These are phyloP conservation scores for Bipolaris victoriae DNA, from an alignment of 2,329 filamentous ascomycete species.

Conservation along the genomic window DNA sequence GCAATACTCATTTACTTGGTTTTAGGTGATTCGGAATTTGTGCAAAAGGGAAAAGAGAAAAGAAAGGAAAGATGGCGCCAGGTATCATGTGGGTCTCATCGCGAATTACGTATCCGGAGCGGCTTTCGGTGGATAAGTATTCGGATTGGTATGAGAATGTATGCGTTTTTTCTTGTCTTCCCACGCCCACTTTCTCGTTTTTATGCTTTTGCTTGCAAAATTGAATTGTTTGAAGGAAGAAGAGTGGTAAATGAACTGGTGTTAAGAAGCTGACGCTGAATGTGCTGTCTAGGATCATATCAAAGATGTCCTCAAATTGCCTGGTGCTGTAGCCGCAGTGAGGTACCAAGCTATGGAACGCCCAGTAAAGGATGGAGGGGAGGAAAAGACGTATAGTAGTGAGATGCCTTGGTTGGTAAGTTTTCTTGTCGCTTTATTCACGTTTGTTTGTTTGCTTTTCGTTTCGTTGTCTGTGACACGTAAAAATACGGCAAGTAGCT, in stretches of 20 bases:
- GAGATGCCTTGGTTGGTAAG: conserved; percentile 30
- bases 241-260: too few species aligned
- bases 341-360: conserved; percentile 31
- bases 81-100: conserved; percentile 41
- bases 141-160: conserved; percentile 40
- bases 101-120: conserved; percentile 11
- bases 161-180: neutral
- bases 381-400: conserved; percentile 2
- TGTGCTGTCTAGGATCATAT: conserved; percentile 17
- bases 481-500: too few species aligned
- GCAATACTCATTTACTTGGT: too few species aligned
- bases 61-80: conserved; percentile 20
- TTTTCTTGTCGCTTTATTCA: neutral
- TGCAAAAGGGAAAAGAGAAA: neutral
- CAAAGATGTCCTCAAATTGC: conserved; percentile 29
- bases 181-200: neutral
- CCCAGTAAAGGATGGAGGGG: conserved; percentile 2
- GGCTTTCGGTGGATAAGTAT: conserved; percentile 23
- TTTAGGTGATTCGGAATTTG: too few species aligned
- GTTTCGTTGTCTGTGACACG: too few species aligned
- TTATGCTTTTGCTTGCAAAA: neutral
- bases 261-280: neutral
- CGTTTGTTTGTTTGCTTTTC: neutral
- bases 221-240: too few species aligned
- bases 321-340: conserved; percentile 31